A percentile compares a stretch with the other conserved stretches of the same genome.
These are phyloP conservation scores for Lasiosphaeria miniovina DNA, from an alignment of 495 filamentous ascomycete genomes.

Conservation along the genomic window DNA sequence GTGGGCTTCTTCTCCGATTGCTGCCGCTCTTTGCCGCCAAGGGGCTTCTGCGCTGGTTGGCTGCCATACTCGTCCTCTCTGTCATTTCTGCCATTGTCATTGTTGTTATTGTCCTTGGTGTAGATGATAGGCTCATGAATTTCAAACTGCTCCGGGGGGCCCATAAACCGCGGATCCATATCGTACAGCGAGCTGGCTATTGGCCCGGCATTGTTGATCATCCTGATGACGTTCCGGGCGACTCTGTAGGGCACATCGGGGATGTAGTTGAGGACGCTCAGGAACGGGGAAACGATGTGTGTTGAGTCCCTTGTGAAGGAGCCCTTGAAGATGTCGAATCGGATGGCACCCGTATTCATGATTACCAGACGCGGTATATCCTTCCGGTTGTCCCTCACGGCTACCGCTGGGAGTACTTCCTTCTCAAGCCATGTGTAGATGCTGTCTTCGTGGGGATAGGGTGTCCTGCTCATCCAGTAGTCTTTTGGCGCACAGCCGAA, in stretches of 20 bases:
- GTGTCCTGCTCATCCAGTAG: constrained; percentile 73
- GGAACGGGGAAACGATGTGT: constrained; percentile 86
- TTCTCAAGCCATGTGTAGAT: constrained; percentile 79
- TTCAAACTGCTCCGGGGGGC: constrained; percentile 38
- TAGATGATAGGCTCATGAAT: constrained; percentile 28
- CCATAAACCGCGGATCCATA: constrained; percentile 35
- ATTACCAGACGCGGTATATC: constrained; percentile 63
- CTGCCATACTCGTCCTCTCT: background rate
- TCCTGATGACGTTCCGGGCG: constrained; percentile 63
- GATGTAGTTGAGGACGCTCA: constrained; percentile 72
- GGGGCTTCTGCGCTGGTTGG: constrained; percentile 26
- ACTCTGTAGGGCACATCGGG: constrained; percentile 73
- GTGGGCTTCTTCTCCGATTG: constrained; percentile 28
- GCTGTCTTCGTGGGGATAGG: constrained; percentile 65
- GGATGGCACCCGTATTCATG: constrained; percentile 83
- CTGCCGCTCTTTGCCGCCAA: constrained; percentile 10
- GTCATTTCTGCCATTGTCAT: background rate
- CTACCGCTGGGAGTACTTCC: constrained; percentile 63
- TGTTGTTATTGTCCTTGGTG: background rate
- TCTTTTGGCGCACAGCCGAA: constrained; percentile 82
- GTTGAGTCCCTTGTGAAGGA: constrained; percentile 80
- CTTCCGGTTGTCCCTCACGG: constrained; percentile 38
- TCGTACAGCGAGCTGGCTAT: constrained; percentile 42
- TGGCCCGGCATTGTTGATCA: constrained; percentile 70
- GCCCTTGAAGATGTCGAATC: constrained; percentile 94